These are phyloP conservation scores for Stemphylium vesicarium DNA, from an alignment of 2,329 filamentous ascomycete genomes.

Conservation along the genomic window DNA sequence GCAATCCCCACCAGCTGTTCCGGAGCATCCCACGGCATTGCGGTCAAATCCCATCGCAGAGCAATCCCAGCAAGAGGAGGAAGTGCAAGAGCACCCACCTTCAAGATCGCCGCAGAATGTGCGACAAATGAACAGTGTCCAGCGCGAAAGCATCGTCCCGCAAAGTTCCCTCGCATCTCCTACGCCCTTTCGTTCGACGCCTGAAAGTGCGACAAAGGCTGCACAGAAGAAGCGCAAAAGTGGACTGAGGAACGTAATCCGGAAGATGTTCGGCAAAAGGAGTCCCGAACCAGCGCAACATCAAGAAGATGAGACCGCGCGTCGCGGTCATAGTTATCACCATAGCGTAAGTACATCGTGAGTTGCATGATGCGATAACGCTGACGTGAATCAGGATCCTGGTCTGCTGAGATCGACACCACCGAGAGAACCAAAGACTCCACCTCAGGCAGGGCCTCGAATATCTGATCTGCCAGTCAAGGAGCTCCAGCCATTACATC, in stretches of 20 bases:
- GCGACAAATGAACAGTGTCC: conserved; percentile 32
- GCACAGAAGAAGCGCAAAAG: conserved; percentile 45
- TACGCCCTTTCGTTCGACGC: conserved; percentile 38
- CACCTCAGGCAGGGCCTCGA: conserved; percentile 25
- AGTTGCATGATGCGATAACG: not conserved
- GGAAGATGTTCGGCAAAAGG: conserved; percentile 48
- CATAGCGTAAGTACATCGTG: conserved; percentile 37
- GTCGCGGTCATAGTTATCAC: conserved; percentile 42
- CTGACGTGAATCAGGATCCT: conserved; percentile 36
- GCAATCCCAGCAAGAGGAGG: conserved; percentile 15
- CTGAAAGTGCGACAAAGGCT: conserved; percentile 35
- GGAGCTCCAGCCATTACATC: conserved; percentile 43
- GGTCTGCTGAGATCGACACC: conserved; percentile 34
- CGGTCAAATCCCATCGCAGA: conserved; percentile 19
- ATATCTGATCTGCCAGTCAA: conserved; percentile 45
- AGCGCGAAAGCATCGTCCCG: conserved; percentile 34
- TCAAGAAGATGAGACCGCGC: conserved; percentile 23
- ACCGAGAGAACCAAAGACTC: conserved; percentile 21
- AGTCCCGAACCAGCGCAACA: conserved; percentile 34
- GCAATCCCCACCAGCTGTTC: conserved; percentile 20
- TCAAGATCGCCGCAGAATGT: conserved; percentile 28
- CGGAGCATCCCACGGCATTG: conserved; percentile 16
- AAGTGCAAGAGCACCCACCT: conserved; percentile 7
- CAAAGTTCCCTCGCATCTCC: conserved; percentile 31
- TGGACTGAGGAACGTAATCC: conserved; percentile 45